Conservation (phyloP, 352 stramenopile genomes). For the Plasmopara halstedii region DNA sequence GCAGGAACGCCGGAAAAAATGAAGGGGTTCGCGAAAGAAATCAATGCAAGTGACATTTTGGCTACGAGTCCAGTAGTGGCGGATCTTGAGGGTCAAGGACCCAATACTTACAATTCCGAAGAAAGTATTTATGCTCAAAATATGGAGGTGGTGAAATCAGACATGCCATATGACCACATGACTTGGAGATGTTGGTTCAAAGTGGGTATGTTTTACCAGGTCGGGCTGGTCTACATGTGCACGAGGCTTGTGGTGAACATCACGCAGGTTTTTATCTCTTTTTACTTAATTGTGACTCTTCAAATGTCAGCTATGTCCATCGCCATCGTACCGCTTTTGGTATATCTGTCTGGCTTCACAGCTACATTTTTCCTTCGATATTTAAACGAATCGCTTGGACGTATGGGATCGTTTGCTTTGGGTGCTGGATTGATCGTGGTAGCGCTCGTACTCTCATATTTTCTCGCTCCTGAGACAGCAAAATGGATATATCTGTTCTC, state of each 20-base stretch:
- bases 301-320: slow-evolving; percentile 81
- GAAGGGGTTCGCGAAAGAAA: slow-evolving; percentile 9
- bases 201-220: slow-evolving; percentile 79
- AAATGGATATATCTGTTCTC: slow-evolving; percentile 71
- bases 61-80: slow-evolving; percentile 47
- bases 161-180: slow-evolving; percentile 33
- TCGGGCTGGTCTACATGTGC: slow-evolving; percentile 84
- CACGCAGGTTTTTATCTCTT: slow-evolving; percentile 83
- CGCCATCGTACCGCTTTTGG: slow-evolving; percentile 73
- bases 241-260: slow-evolving; percentile 80
- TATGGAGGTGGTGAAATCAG: slow-evolving; percentile 9
- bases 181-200: slow-evolving; percentile 74
- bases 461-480: slow-evolving; percentile 48
- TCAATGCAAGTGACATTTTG: slow-evolving; percentile 19
- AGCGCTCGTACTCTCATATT: slow-evolving; percentile 45
- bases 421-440: slow-evolving; percentile 45
- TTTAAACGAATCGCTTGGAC: slow-evolving; percentile 63
- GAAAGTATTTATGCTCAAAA: slow-evolving; percentile 34
- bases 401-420: slow-evolving; percentile 58
- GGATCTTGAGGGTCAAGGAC: slow-evolving; percentile 37
- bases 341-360: slow-evolving; percentile 79
- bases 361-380: slow-evolving; percentile 71
- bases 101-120: slow-evolving; percentile 41
- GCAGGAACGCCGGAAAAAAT: slow-evolving; percentile 57
- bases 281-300: slow-evolving; percentile 80